Percentiles rank a stretch among this genome's conserved stretches.
Evolutionary conservation across 805 yeast species (phyloP).

Genomic region (Schwanniomyces sp.): DNA sequence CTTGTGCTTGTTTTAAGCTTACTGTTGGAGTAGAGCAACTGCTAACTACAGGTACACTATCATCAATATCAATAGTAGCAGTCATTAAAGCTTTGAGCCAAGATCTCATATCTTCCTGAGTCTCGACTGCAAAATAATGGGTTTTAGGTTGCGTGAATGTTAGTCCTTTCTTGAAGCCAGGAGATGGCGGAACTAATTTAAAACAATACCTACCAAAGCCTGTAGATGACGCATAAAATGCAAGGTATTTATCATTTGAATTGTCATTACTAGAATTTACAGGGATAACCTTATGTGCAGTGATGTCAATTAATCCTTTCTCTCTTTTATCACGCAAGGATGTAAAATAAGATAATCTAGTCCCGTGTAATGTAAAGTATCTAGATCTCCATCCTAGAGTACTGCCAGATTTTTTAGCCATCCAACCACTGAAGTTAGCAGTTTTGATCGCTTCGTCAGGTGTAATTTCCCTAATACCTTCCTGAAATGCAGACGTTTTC

Average conservation of each 20-base stretch:
- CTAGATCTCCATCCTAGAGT: constrained; percentile 88
- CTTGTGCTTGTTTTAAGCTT: constrained; percentile 83
- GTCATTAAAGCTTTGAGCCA: constrained; percentile 96
- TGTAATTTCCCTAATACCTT: constrained; percentile 76
- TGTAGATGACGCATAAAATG: constrained; percentile 87
- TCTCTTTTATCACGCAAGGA: constrained; percentile 78
- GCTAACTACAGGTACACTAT: constrained; percentile 84
- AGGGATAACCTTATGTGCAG: constrained; percentile 89
- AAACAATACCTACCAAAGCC: constrained; percentile 94
- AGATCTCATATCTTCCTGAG: constrained; percentile 84
- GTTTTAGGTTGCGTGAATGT: constrained; percentile 95
- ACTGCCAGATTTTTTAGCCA: constrained; percentile 84
- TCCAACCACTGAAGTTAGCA: constrained; percentile 89
- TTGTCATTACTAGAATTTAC: constrained; percentile 49
- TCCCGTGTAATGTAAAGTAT: constrained; percentile 84
- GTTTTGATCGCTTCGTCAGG: constrained; percentile 77
- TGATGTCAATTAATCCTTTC: constrained; percentile 91
- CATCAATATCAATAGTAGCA: constrained; percentile 95
- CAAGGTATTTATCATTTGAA: constrained; percentile 77
- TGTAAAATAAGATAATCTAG: constrained; percentile 85
- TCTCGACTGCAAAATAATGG: constrained; percentile 94
- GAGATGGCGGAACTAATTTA: constrained; percentile 94
- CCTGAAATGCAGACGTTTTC: constrained; percentile 78
- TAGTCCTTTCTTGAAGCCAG: constrained; percentile 92
- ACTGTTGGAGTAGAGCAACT: constrained; percentile 96